These are phyloP conservation scores for Acanthamoeba healyi DNA, from an alignment of 208 protist species.

Conservation along the genomic window DNA sequence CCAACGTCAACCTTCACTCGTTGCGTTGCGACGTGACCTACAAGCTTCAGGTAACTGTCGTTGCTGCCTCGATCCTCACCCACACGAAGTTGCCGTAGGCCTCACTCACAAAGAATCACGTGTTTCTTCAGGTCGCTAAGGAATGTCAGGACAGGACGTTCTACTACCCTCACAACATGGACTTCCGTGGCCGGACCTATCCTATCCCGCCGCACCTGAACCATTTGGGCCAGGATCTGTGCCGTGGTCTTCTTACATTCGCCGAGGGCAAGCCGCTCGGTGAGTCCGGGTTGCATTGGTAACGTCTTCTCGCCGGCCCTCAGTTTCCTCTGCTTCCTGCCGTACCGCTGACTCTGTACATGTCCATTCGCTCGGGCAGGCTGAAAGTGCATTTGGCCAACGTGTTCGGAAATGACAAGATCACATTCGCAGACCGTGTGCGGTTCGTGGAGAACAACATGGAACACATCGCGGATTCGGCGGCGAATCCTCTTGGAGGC, in stretches of 20 bases:
- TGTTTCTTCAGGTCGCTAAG: conserved; percentile 63
- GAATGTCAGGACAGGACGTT: conserved; percentile 87
- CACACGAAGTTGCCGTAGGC: no score
- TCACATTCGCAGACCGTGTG: conserved; percentile 96
- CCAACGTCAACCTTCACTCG: conserved; percentile 85
- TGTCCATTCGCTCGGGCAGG: not conserved
- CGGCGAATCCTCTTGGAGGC: conserved; percentile 79
- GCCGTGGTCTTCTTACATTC: conserved; percentile 96
- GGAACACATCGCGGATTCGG: conserved; percentile 79
- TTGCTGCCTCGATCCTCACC: not conserved
- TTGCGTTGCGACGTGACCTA: conserved; percentile 78
- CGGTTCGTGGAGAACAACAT: conserved; percentile 95
- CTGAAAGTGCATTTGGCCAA: conserved; percentile 98
- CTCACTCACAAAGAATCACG: not conserved
- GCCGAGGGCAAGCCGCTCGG: conserved; percentile 95
- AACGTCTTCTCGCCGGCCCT: not conserved
- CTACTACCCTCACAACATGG: conserved; percentile 98
- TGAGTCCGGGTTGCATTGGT: conserved; percentile 95
- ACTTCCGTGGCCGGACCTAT: conserved; percentile 99
- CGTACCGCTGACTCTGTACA: not conserved
- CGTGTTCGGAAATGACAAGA: conserved; percentile 97
- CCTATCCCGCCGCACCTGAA: conserved; percentile 98
- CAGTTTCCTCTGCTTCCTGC: not conserved
- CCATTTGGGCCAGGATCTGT: conserved; percentile 95
- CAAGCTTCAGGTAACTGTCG: conserved; percentile 77